These are phyloP conservation scores for Discostella pseudostelligera DNA, from an alignment of 108 stramenopile species.

Conservation along the genomic window DNA sequence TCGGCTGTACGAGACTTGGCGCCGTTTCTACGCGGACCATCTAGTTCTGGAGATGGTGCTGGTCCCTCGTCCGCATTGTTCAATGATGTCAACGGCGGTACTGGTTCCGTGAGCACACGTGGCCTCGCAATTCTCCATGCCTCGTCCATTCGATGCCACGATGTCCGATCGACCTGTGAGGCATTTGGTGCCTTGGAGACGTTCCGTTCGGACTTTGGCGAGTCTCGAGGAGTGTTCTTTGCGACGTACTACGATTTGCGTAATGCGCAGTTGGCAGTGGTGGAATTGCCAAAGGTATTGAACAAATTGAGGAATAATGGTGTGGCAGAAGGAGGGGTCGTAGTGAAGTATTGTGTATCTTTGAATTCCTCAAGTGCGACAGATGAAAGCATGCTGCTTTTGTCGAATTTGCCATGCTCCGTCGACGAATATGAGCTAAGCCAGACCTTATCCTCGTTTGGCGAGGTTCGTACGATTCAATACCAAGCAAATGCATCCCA, in stretches of 20 bases:
- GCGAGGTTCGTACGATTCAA: slow-evolving; percentile 71
- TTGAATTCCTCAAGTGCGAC: slow-evolving; percentile 74
- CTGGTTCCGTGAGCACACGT: slow-evolving; percentile 38
- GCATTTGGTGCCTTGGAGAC: slow-evolving; percentile 69
- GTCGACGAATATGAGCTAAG: slow-evolving; percentile 62
- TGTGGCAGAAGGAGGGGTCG: slow-evolving; percentile 26
- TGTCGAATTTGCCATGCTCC: slow-evolving; percentile 64
- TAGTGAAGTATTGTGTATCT: slow-evolving; percentile 80
- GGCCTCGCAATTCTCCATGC: slow-evolving; percentile 70
- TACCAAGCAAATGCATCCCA: slow-evolving; percentile 39
- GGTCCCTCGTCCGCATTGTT: neutral
- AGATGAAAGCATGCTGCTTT: slow-evolving; percentile 78
- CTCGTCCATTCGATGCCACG: slow-evolving; percentile 42
- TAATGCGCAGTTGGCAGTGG: slow-evolving; percentile 73
- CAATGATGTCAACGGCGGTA: neutral
- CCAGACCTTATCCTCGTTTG: slow-evolving; percentile 66
- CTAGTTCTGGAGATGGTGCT: neutral
- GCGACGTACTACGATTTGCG: slow-evolving; percentile 83
- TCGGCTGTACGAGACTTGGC: slow-evolving; percentile 28
- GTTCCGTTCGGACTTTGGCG: slow-evolving; percentile 80
- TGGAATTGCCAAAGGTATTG: slow-evolving; percentile 54
- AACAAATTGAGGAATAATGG: slow-evolving; percentile 20
- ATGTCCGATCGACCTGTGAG: slow-evolving; percentile 77
- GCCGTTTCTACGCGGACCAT: slow-evolving; percentile 32
- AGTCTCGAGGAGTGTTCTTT: slow-evolving; percentile 69